These are phyloP conservation scores for Kwoniella sp. DNA, from an alignment of 768 basidiomycete genomes.

Conservation along the genomic window DNA sequence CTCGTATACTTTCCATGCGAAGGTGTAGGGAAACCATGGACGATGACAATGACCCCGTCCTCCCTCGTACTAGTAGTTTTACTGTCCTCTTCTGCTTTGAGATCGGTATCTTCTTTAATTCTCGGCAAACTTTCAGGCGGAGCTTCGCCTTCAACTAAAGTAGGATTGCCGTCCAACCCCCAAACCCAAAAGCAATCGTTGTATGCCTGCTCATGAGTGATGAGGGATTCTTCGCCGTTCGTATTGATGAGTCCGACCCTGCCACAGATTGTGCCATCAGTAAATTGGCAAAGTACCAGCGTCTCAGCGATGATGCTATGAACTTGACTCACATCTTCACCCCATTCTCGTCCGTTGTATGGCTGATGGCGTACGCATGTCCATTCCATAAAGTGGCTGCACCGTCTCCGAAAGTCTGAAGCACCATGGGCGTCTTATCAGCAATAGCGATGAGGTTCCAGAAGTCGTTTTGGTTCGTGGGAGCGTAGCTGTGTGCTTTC, in stretches of 20 bases:
- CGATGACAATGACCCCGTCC: neutral
- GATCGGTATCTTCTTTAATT: neutral
- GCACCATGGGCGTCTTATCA: neutral
- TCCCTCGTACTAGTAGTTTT: neutral
- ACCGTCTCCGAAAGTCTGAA: neutral
- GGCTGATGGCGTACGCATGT: neutral
- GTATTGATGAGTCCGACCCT: neutral
- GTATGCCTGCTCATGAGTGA: neutral
- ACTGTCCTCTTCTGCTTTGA: neutral
- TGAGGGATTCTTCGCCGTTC: neutral
- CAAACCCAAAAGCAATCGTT: neutral
- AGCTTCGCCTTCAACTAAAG: neutral
- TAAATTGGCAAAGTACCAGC: too few relatives aligned
- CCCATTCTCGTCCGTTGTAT: neutral
- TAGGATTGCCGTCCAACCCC: neutral
- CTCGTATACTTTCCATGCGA: neutral
- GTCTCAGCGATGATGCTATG: too few relatives aligned
- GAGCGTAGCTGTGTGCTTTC: neutral
- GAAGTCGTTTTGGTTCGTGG: neutral
- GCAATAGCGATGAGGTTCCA: neutral
- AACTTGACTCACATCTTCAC: neutral
- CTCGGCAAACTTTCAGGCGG: neutral
- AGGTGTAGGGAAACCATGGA: neutral
- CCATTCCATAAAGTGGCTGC: neutral
- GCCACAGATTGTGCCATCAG: too few relatives aligned